A percentile compares a stretch with the other conserved stretches of the same genome.
Conservation (phyloP, 441 rosid genomes). For the Daphne laureola region DNA sequence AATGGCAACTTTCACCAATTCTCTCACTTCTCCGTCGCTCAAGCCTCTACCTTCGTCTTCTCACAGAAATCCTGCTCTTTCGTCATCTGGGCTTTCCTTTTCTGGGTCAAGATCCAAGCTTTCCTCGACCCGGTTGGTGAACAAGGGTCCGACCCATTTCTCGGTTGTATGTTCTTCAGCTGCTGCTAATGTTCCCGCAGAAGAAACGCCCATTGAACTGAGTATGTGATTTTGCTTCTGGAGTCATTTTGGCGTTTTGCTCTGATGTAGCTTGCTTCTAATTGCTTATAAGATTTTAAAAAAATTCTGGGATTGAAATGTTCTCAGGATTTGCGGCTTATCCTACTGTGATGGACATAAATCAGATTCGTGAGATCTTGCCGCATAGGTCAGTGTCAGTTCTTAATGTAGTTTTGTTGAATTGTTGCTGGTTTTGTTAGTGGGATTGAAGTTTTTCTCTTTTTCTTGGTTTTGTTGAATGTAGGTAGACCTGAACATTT, state of each 20-base stretch:
- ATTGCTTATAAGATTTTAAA: neutral
- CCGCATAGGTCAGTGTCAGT: constrained; percentile 55
- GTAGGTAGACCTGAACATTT: too few relatives aligned
- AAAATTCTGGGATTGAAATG: neutral
- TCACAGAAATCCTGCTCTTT: neutral
- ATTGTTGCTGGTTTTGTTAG: neutral
- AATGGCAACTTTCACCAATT: constrained; percentile 35
- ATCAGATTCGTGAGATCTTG: constrained; percentile 73
- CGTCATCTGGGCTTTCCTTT: constrained; percentile 16
- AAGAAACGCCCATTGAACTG: constrained; percentile 51
- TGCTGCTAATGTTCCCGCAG: constrained; percentile 22
- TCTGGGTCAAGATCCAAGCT: constrained; percentile 23
- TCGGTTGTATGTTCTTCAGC: constrained; percentile 34
- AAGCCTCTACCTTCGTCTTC: neutral
- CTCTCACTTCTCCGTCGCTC: constrained; percentile 24
- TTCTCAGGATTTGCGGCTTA: constrained; percentile 55
- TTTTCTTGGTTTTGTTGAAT: neutral
- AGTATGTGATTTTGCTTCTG: constrained; percentile 22
- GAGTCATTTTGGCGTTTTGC: neutral
- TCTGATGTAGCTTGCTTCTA: neutral
- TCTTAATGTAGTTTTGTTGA: neutral
- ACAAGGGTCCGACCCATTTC: constrained; percentile 14
- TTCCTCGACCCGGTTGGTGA: constrained; percentile 14
- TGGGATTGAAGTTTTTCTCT: neutral
- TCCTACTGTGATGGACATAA: constrained; percentile 80